Evolutionary conservation across 2,329 filamentous ascomycete species (phyloP), one percentile per base, ranked within the genome.

Genomic region (Pseudopyricularia javanii): DNA sequence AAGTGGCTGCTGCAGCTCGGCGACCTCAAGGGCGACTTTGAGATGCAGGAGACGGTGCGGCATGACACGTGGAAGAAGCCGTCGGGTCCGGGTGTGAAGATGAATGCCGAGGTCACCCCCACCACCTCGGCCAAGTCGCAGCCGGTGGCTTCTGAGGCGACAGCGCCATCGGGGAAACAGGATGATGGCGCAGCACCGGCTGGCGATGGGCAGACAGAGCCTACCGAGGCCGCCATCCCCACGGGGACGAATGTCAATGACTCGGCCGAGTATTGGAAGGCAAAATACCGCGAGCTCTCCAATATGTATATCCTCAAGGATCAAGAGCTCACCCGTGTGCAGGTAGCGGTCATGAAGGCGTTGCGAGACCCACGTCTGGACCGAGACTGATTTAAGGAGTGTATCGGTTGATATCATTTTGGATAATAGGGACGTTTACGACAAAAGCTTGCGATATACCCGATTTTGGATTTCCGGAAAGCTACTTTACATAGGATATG

Each of bases 251-350:
- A 52, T n/a, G 56, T 49, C 26, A 54, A 53, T 33, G 56, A 68
- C 47, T 61, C 64, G 5, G 67, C 67, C 3, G 68, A 66, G 40
- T 64, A 70, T 49, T 79, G 78, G 78, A 73, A 76, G 61, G 64
- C 64, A 49, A 77, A 71, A 55, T 82, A 82, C 57, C 68, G 68
- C 45, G 74, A 80, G 53, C 69, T 86, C 58, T 74, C 84, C 60
- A 75, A 75, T 43, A 73, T 75, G 56, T 73, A 86, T 59, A 74
- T 74, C 61, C 75, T 78, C 54, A 74, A 75, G 55, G 80, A 85
- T 59, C 74, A 74, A 58, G 73, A 75, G 58, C 64, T 78, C 51
- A 61, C 63, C 52, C 65, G 68, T 40, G 59, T 80, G 53, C 71
- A 69, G 58, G 64, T 63, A 37, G 69, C 62, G 30, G 64, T 80